phyloP scores from a whole-genome alignment of 768 basidiomycete species.

The Hebeloma cylindrosporum region DNA sequence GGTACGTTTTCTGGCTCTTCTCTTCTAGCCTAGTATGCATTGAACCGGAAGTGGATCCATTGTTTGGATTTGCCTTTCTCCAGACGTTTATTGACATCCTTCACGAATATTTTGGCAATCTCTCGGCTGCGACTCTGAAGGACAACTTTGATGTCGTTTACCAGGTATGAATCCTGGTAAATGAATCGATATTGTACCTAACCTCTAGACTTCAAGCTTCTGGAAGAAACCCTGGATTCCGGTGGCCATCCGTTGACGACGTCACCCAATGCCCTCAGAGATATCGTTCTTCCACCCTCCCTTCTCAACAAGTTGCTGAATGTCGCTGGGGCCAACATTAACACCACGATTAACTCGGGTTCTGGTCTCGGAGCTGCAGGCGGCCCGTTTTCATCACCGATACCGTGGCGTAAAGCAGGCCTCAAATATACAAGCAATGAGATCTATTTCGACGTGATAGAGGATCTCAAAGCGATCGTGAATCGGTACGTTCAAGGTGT shows the following conservation, averaged over 20 bases:
- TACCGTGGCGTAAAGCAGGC: conserved; percentile 90
- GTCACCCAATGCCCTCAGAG: conserved; percentile 83
- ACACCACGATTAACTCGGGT: conserved; percentile 45
- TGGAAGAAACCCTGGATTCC: conserved; percentile 94
- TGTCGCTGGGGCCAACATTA: conserved; percentile 52
- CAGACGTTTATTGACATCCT: conserved; percentile 84
- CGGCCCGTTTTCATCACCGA: conserved; percentile 79
- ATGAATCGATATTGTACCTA: conserved; percentile 3
- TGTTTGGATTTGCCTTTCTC: conserved; percentile 87
- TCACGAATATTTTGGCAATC: conserved; percentile 83
- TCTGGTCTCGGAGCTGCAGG: conserved; percentile 39
- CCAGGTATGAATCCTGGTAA: conserved; percentile 54
- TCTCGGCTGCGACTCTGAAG: conserved; percentile 75
- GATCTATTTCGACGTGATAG: conserved; percentile 88
- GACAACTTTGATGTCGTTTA: conserved; percentile 97
- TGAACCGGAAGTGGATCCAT: conserved; percentile 69
- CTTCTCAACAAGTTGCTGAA: conserved; percentile 72
- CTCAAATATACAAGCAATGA: conserved; percentile 86
- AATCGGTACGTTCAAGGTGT: conserved; percentile 54
- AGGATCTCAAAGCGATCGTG: conserved; percentile 76
- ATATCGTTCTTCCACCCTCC: conserved; percentile 91
- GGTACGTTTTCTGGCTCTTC: conserved; percentile 52
- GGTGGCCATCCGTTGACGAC: conserved; percentile 93
- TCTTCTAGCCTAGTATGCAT: conserved; percentile 11
- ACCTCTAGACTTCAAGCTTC: conserved; percentile 49